These are phyloP conservation scores for Suillus clintonianus DNA, from an alignment of 768 basidiomycete genomes.

Conservation along the genomic window DNA sequence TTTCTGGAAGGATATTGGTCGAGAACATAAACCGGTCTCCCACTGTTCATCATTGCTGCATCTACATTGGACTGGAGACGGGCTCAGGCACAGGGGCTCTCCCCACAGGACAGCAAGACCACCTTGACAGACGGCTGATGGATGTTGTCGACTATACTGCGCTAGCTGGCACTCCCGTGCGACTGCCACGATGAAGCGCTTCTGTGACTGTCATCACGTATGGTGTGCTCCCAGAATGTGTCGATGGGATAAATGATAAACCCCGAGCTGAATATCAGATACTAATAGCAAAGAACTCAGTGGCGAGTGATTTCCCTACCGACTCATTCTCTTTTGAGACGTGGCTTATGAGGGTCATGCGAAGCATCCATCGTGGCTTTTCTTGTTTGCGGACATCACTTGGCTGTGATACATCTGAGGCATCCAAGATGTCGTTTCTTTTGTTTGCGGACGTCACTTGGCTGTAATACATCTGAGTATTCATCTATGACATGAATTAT, in stretches of 20 bases:
- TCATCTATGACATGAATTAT: conserved; percentile 23
- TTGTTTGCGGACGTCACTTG: background rate
- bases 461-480: conserved; percentile 24
- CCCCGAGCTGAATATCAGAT: background rate
- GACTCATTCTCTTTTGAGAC: conserved; percentile 5
- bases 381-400: background rate
- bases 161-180: background rate
- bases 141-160: too few relatives aligned
- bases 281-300: background rate
- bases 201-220: conserved; percentile 15
- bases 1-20: background rate
- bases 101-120: too few relatives aligned
- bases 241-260: background rate
- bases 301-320: conserved; percentile 7
- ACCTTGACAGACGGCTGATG: too few relatives aligned
- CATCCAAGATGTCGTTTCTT: too few relatives aligned
- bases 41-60: background rate
- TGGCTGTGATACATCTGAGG: conserved; percentile 21
- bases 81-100: too few relatives aligned
- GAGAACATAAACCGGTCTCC: background rate
- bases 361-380: conserved; percentile 5
- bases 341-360: conserved; percentile 4
- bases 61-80: background rate
- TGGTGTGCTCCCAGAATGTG: conserved; percentile 7
- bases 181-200: conserved; percentile 40